Percentiles rank a stretch among this genome's conserved stretches.
These are phyloP conservation scores for Aspergillus sp. DNA, from an alignment of 2,329 filamentous ascomycete genomes.

Conservation along the genomic window DNA sequence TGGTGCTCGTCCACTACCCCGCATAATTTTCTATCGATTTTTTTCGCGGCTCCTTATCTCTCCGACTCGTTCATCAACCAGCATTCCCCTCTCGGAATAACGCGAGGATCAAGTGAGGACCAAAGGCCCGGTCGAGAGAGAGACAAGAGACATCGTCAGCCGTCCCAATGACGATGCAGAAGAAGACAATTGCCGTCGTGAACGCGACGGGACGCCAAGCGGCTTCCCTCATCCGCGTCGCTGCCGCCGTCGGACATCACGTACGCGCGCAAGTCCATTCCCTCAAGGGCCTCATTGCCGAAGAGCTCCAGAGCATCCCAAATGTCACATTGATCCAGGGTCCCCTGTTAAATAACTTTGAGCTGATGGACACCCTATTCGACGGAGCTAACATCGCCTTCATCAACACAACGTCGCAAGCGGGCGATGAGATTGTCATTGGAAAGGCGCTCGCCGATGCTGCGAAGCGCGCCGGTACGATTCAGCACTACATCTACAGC, in stretches of 20 bases:
- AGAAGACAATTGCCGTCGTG: conserved; percentile 88
- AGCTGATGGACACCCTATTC: conserved; percentile 76
- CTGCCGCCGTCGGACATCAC: conserved; percentile 87
- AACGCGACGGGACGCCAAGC: conserved; percentile 96
- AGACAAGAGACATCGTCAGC: not conserved
- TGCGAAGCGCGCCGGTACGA: conserved; percentile 72
- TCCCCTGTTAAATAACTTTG: conserved; percentile 67
- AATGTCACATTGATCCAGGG: conserved; percentile 75
- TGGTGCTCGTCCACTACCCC: conserved; percentile 17
- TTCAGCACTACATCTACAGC: conserved; percentile 93
- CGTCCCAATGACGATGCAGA: conserved; percentile 43
- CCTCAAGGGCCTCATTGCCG: conserved; percentile 80
- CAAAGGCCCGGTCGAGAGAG: not conserved
- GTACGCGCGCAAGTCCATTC: conserved; percentile 91
- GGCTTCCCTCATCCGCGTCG: conserved; percentile 90
- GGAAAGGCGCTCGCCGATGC: conserved; percentile 86
- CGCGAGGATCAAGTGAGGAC: not conserved
- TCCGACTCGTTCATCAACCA: conserved; percentile 4
- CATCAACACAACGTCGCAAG: conserved; percentile 94
- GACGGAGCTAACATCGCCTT: conserved; percentile 83
- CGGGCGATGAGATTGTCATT: conserved; percentile 84
- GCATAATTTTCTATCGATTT: conserved; percentile 14
- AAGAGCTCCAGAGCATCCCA: conserved; percentile 77
- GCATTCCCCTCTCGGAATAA: not conserved
- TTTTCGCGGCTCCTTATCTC: conserved; percentile 7